Evolutionary conservation across 306 rosid species (phyloP).

Genomic region (Canavalia gladiata): DNA sequence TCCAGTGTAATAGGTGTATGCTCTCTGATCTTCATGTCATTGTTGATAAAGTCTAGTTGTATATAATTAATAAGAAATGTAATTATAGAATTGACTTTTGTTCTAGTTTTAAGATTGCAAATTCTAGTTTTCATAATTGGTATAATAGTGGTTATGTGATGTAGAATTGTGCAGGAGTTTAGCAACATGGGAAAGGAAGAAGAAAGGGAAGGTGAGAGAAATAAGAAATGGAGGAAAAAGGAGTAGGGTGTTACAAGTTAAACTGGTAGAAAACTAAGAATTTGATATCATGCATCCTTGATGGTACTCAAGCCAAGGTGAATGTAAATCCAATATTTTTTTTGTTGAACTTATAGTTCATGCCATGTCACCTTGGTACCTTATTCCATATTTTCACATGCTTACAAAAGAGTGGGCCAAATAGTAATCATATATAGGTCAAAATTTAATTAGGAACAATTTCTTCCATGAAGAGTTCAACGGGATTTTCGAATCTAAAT

Average conservation of each 20-base stretch:
- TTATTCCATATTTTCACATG: conserved; percentile 14
- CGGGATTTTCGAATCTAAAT: not conserved
- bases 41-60: not conserved
- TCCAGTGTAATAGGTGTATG: not conserved
- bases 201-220: not conserved
- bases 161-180: not conserved
- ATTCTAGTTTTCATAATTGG: not conserved
- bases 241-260: not conserved
- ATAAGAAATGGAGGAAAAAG: not conserved
- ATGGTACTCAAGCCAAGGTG: not conserved
- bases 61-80: not conserved
- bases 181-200: not conserved
- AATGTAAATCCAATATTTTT: not conserved
- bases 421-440: not conserved
- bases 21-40: conserved; percentile 29
- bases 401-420: conserved; percentile 13
- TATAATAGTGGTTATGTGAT: not conserved
- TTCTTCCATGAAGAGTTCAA: conserved; percentile 5
- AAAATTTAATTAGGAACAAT: conserved; percentile 10
- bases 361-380: conserved; percentile 23
- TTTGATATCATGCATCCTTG: conserved; percentile 29
- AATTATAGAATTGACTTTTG: not conserved
- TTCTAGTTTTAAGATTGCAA: not conserved
- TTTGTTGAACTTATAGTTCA: conserved; percentile 12
- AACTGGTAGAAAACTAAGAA: not conserved